Percentiles rank a stretch among this genome's conserved stretches.
These are phyloP conservation scores for Vitis hybrid DNA, from an alignment of 177 flowering plant species.

Conservation along the genomic window DNA sequence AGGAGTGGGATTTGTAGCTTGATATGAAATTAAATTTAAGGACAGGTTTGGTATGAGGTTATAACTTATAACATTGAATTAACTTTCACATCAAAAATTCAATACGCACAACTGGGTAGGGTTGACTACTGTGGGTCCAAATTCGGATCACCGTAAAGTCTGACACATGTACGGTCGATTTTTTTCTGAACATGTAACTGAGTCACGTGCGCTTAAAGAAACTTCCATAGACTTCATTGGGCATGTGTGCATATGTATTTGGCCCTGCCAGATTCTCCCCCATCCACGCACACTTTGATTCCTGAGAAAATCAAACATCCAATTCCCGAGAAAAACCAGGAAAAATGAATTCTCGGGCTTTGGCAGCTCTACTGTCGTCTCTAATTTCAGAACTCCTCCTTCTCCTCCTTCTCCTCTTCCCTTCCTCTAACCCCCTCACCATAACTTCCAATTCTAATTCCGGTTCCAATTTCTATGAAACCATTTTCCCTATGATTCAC, in stretches of 20 bases:
- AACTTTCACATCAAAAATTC: no score
- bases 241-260: conserved; percentile 5
- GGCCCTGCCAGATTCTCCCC: conserved; percentile 5
- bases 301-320: conserved; percentile 16
- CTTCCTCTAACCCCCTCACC: conserved; percentile 22
- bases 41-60: no score
- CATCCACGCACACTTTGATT: conserved; percentile 8
- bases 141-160: conserved; percentile 1
- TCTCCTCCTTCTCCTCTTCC: conserved; percentile 38
- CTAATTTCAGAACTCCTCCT: conserved; percentile 48
- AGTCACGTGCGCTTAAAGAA: conserved; percentile 16
- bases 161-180: conserved; percentile 15
- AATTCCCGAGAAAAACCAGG: conserved; percentile 12
- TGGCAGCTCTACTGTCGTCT: conserved; percentile 71
- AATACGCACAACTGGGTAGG: conserved; percentile 13
- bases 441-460: conserved; percentile 11
- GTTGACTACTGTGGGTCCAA: conserved; percentile 23
- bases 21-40: no score
- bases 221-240: conserved; percentile 5
- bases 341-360: conserved; percentile 43
- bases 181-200: not conserved
- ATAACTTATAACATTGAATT: no score
- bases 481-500: conserved; percentile 30
- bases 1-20: no score
- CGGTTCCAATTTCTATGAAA: not conserved